Evolutionary conservation across 805 yeast species (phyloP), one percentile per base, ranked within the genome.

Genomic region (Jamesozyma rosinii): DNA sequence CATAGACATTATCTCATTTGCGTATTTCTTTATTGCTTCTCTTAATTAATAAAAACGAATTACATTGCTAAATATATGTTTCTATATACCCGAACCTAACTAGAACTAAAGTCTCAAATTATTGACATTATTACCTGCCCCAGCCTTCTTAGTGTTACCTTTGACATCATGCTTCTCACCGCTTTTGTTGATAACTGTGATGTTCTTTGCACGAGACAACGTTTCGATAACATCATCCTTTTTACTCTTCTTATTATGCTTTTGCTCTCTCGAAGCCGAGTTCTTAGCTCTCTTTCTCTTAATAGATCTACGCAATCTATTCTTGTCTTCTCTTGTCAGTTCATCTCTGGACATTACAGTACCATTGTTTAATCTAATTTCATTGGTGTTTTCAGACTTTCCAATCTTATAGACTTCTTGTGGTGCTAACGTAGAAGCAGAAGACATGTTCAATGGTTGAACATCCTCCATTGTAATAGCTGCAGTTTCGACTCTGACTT

Each of bases 381-480:
- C 89, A 54, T 76, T 73, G 13, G 71, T 67, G 40, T 71, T 68
- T 38, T 67, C 68, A 13, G 70, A 64, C 57, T 50, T 73, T 48
- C 64, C 68, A 6, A 70, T 61, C 58, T 71, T 76, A 65, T 81
- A 92, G 8, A 92, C 72, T 65, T 90, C 98, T 67, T 90, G 98
- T 33, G 98, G 98, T 2, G 98, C 98, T 54, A 92, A 71, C 39
- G 83, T 76, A 13, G 81, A 69, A 19, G 81, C 85, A 29, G 75
- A 68, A 1, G 92, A 77, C 67, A 84, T 71, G 31, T 88, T 80
- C 45, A 86, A 71, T 40, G 98, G 98, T 66, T 88, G 97, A 1
- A 96, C 92, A 58, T 92, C 97, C 66, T 90, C 98, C 95, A 90
- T 85, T 1, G 81, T 58, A 40, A 92, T 81, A 1, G 95, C 75